Conservation (phyloP, 306 rosid genomes). For the Cucurbita ficifolia region DNA sequence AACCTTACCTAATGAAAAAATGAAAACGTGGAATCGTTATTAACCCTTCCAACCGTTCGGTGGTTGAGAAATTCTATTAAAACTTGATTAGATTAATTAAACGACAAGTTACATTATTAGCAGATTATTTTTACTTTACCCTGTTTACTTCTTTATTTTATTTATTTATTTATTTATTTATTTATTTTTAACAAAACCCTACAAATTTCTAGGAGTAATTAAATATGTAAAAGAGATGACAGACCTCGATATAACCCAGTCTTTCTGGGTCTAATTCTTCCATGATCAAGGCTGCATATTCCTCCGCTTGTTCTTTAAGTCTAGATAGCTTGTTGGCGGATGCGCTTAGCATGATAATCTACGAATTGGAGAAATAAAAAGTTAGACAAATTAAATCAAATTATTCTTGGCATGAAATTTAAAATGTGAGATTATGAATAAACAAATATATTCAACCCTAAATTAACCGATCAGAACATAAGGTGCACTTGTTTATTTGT, state of each 20-base stretch:
- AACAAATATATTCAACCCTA: neutral
- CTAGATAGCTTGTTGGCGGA: constrained; percentile 86
- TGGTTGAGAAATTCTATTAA: neutral
- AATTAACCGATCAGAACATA: neutral
- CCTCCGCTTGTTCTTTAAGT: constrained; percentile 95
- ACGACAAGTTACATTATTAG: neutral
- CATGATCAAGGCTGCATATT: constrained; percentile 97
- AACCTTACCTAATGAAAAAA: neutral
- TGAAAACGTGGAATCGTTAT: neutral
- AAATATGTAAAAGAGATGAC: neutral
- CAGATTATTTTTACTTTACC: too few relatives aligned
- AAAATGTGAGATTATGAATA: neutral
- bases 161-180: too few relatives aligned
- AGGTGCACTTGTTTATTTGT: neutral
- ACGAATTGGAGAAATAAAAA: neutral
- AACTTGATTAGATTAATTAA: neutral
- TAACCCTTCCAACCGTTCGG: too few relatives aligned
- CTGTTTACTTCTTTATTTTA: too few relatives aligned
- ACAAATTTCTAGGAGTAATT: too few relatives aligned
- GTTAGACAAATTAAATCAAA: neutral
- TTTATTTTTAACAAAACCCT: too few relatives aligned
- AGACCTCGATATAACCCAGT: constrained; percentile 93
- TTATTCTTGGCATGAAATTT: neutral
- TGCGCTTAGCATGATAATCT: constrained; percentile 95
- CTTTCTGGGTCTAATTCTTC: constrained; percentile 96